These are phyloP conservation scores for Pichia cephalocereana DNA, from an alignment of 805 yeast genomes.

Conservation along the genomic window DNA sequence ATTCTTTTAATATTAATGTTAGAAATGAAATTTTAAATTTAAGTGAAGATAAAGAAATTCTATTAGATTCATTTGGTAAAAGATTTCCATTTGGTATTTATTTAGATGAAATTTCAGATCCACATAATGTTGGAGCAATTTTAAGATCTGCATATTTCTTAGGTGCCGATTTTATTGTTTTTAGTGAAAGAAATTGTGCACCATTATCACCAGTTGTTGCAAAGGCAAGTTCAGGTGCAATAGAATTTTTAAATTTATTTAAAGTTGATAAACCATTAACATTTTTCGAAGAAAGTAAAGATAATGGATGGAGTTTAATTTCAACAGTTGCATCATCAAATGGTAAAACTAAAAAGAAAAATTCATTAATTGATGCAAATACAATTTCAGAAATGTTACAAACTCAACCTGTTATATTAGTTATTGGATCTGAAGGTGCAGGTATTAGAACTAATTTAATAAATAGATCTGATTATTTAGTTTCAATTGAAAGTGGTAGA, in stretches of 20 bases:
- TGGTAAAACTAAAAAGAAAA: slow-evolving; percentile 11
- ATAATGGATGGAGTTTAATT: slow-evolving; percentile 63
- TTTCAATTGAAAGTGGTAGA: slow-evolving; percentile 28
- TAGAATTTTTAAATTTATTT: slow-evolving; percentile 61
- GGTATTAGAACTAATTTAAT: slow-evolving; percentile 68
- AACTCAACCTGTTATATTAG: slow-evolving; percentile 53
- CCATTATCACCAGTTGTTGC: slow-evolving; percentile 68
- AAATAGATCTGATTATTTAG: slow-evolving; percentile 45
- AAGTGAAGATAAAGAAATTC: not conserved
- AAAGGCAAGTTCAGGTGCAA: slow-evolving; percentile 78
- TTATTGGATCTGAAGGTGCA: slow-evolving; percentile 78
- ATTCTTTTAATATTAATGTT: slow-evolving; percentile 1
- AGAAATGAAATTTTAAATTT: not conserved
- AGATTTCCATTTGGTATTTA: slow-evolving; percentile 60
- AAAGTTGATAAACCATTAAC: slow-evolving; percentile 47
- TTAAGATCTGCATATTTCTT: slow-evolving; percentile 70
- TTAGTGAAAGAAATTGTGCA: slow-evolving; percentile 65
- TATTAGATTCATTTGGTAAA: slow-evolving; percentile 11
- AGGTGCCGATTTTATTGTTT: slow-evolving; percentile 71
- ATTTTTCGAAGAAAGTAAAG: slow-evolving; percentile 48
- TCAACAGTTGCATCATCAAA: slow-evolving; percentile 45
- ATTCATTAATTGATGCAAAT: slow-evolving; percentile 9
- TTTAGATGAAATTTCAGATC: slow-evolving; percentile 75
- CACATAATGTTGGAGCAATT: slow-evolving; percentile 82
- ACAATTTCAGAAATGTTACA: slow-evolving; percentile 37